Evolutionary conservation across 768 basidiomycete species (phyloP), one percentile per base, ranked within the genome.

Genomic region (Kwoniella mangroviensis): DNA sequence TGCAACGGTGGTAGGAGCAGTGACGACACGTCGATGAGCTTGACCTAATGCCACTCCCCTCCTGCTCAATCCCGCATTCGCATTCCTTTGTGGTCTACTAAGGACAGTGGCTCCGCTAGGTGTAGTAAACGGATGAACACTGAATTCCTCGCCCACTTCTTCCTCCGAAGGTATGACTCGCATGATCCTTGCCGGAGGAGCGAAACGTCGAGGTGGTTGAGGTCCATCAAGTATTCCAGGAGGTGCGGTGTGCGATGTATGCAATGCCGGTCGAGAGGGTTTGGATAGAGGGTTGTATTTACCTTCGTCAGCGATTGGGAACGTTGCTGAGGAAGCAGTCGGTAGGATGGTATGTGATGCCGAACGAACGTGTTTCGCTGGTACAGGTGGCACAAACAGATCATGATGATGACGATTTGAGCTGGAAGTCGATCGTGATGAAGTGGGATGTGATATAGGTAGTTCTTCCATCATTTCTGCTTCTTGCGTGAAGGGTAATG

Each of bases 21-120:
- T 76, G 34, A 75, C 73, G 10, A 76, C 73, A 49, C 79, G 45
- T 43, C 76, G 43, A 42, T 75, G 74, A 24, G 79, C 75, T 51
- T 76, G 75, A 51, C 79, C 79, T 19, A 80, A 55, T 19, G 60
- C 52, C n/a, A 68, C 55, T 28, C 55, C 56, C n/a, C 73, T 63
- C 43, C 67, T 69, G 3, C 61, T 55, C 11, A 68, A 40, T n/a
- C 55, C 69, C 4, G 41, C 55, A 9, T 49, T 43, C 4, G 42
- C 51, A 28, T 61, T 51, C 22, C 69, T 60, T 58, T 63, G n/a
- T 24, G 66, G 28, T 51, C 72, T 54, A n/a, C 53, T 43, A 3
- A 59, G 19, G 11, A 53, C 26, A 41, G 54, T 60, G 43, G 69
- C 53, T 7, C 49, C 69, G 57, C 51, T 64, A 24, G 62, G 51